Evolutionary conservation across 176 grass and related monocot genomes (phyloP), one percentile per base, ranked within the genome.

Genomic region (Carex cristatella): DNA sequence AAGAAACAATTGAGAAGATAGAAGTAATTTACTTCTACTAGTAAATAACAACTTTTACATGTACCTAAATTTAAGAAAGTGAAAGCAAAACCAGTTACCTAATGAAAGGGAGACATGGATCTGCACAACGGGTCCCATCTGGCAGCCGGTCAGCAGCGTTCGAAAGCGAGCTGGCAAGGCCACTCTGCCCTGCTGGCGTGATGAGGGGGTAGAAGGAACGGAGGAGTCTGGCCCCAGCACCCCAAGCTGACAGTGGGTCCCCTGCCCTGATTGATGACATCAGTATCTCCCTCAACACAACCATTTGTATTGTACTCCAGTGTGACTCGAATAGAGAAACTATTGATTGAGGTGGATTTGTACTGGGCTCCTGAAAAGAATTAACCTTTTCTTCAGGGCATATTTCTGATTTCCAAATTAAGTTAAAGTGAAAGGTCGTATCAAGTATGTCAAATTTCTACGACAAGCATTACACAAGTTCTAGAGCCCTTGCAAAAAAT

Each of bases 301-400:
- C 96, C 96, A 99, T 99, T 87, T 99, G 96, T 78, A 99, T 82
- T 65, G 91, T 94, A 82, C 93, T 95, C 96, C 96, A 99, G 80
- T 99, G 93, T 10, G 96, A 95, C 81, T 99, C 96, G 70, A 95
- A 95, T 16, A 99, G 86, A 28, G 93, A 89, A 4, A 90, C 91
- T 79, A 95, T 83, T 67, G 87, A 94, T 79, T 91, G 93, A 84
- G 91, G 84, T 67, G 89, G 85, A 69, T 38, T 64, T 27, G 37
- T 83, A 28, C 81, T 65, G 44, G 53, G 42, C 28, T 83, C 81
- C 81, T 82, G 79, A 49, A 44, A 86, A 11, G 31, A 16, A 38
- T 30, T 71, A 68, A 60, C 1, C 35, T 60, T 78, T n/a, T n/a
- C 42, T 63, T 74, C 40, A 48, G 40, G 69, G 38, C 16, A 12